Percentiles rank a stretch among this genome's conserved stretches.
Conservation (phyloP, 768 basidiomycete genomes). For the Russula vinacea region DNA sequence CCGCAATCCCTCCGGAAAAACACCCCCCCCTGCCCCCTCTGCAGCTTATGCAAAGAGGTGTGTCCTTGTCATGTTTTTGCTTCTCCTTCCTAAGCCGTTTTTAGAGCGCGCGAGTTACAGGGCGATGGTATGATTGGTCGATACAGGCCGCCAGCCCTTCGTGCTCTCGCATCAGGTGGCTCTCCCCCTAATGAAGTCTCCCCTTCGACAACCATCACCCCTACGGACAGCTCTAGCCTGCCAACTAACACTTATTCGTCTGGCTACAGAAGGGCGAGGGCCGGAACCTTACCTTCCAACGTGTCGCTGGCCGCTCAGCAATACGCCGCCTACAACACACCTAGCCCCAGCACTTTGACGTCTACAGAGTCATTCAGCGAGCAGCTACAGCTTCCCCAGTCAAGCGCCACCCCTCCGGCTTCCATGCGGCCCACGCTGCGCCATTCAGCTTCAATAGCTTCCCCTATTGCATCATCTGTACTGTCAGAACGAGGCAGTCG, state of each 20-base stretch:
- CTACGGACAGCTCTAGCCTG: constrained; percentile 54
- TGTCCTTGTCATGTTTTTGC: constrained; percentile 30
- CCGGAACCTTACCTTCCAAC: constrained; percentile 96
- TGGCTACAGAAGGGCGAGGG: constrained; percentile 92
- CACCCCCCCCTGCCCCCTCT: constrained; percentile 85
- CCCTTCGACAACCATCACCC: constrained; percentile 51
- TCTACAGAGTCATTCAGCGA: constrained; percentile 50
- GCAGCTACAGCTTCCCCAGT: constrained; percentile 44
- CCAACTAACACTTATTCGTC: constrained; percentile 77
- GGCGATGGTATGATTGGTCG: constrained; percentile 68
- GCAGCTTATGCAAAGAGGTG: constrained; percentile 88
- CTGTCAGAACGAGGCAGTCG: constrained; percentile 72
- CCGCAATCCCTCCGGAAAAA: constrained; percentile 83
- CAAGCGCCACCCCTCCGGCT: constrained; percentile 41
- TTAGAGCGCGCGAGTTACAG: constrained; percentile 81
- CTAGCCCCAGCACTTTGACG: constrained; percentile 46
- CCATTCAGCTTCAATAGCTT: constrained; percentile 70
- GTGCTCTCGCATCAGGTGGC: constrained; percentile 61
- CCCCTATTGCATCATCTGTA: constrained; percentile 51
- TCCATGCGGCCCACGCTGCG: constrained; percentile 64
- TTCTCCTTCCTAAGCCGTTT: constrained; percentile 29
- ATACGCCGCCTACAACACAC: constrained; percentile 63
- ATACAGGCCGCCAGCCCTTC: constrained; percentile 80
- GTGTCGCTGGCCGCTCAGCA: constrained; percentile 84
- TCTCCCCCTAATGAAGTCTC: constrained; percentile 69